Percentiles rank a stretch among this genome's conserved stretches.
These are phyloP conservation scores for Colletotrichum liriopes DNA, from an alignment of 2,329 filamentous ascomycete genomes.

Conservation along the genomic window DNA sequence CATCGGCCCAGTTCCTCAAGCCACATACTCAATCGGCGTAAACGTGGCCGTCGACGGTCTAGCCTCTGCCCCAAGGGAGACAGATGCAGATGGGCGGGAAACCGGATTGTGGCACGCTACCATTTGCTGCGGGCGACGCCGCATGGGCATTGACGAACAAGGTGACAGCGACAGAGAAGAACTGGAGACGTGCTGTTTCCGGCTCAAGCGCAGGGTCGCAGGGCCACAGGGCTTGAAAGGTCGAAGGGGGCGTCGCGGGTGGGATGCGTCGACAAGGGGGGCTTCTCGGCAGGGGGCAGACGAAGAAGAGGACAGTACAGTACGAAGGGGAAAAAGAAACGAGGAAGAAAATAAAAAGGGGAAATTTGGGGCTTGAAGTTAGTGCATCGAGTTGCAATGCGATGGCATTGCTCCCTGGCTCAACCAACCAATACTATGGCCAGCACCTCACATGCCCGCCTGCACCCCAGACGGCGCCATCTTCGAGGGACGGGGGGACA, in stretches of 20 bases:
- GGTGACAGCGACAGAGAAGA: constrained; percentile 36
- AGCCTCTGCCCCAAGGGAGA: background rate
- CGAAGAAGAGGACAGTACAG: background rate
- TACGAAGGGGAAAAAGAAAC: too few relatives aligned
- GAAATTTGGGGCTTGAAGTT: constrained; percentile 34
- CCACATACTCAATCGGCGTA: constrained; percentile 30
- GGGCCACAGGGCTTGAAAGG: constrained; percentile 22
- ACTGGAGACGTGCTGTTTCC: constrained; percentile 24
- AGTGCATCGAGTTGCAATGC: constrained; percentile 28
- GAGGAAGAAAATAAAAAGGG: constrained; percentile 18
- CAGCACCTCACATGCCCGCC: background rate
- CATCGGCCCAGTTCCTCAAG: constrained; percentile 15
- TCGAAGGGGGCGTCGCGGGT: constrained; percentile 22
- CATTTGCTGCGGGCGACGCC: constrained; percentile 19
- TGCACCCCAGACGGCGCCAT: constrained; percentile 20
- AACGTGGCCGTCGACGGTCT: constrained; percentile 16
- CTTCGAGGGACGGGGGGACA: background rate
- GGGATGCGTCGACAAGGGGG: background rate
- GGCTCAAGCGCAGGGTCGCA: constrained; percentile 14
- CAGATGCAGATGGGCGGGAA: background rate
- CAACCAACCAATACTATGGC: constrained; percentile 1
- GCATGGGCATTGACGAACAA: constrained; percentile 33
- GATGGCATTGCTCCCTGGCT: constrained; percentile 10
- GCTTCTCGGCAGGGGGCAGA: constrained; percentile 15
- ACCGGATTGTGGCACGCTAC: constrained; percentile 32